Conservation (phyloP, 495 filamentous ascomycete species). For the Penicillium coprophilum region DNA sequence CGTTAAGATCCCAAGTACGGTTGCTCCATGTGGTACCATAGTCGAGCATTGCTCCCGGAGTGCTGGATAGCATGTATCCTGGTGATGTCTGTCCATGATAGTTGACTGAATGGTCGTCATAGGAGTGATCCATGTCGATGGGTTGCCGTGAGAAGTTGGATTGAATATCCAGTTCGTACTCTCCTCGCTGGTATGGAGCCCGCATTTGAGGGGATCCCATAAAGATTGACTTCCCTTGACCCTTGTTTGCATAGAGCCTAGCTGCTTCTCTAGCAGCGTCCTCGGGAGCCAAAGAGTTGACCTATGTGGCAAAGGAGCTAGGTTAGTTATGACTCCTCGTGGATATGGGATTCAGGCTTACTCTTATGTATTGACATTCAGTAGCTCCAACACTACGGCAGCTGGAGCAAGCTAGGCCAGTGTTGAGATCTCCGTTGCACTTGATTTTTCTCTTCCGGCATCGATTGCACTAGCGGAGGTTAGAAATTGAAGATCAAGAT, state of each 20-base stretch:
- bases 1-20: slow-evolving; percentile 29
- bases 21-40: slow-evolving; percentile 31
- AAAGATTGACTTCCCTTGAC: slow-evolving; percentile 16
- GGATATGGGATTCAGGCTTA: slow-evolving; percentile 42
- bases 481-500: slow-evolving; percentile 9
- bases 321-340: neutral
- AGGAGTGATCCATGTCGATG: slow-evolving; percentile 28
- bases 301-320: slow-evolving; percentile 4
- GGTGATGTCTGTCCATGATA: slow-evolving; percentile 30
- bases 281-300: slow-evolving; percentile 17
- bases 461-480: slow-evolving; percentile 67
- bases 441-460: slow-evolving; percentile 95
- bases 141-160: slow-evolving; percentile 24
- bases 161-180: slow-evolving; percentile 32
- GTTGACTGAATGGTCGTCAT: slow-evolving; percentile 30
- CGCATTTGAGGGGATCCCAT: slow-evolving; percentile 24
- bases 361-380: slow-evolving; percentile 76
- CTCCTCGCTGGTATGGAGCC: slow-evolving; percentile 23
- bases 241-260: slow-evolving; percentile 19
- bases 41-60: slow-evolving; percentile 27
- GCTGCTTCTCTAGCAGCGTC: slow-evolving; percentile 4
- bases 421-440: slow-evolving; percentile 82
- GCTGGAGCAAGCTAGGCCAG: slow-evolving; percentile 75
- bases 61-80: slow-evolving; percentile 33
- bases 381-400: slow-evolving; percentile 73